Evolutionary conservation across 495 filamentous ascomycete genomes (phyloP), one percentile per base, ranked within the genome.

Genomic region (Penicillium mononematosum): DNA sequence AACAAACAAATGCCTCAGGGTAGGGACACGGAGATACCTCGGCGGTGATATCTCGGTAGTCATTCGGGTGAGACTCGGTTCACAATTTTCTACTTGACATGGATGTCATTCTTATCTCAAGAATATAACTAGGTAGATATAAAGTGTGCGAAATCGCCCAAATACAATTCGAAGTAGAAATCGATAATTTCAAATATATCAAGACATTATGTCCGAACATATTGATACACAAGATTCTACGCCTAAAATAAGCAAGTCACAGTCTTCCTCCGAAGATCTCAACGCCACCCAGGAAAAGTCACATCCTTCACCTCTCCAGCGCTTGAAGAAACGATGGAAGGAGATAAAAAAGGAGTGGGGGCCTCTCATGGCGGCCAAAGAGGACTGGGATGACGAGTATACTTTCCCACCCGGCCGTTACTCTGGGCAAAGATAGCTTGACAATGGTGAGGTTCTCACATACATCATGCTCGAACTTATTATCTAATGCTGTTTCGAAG

Each of bases 351-450:
- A 53, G 50, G 36, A 53, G 11, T 53, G 50, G 50, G 50, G 50
- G 4, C 50, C 50, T 29, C 55, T 57, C 8, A 43, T 57, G 55
- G 55, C 55, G 4, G 55, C 55, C 27, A 57, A 57, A 41, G 46
- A 49, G 9, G 12, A 38, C 25, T 29, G 44, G 7, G 19, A 57
- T 17, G 55, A 57, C 27, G 55, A 57, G 19, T 57, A 57, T 41
- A 57, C 45, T 8, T 57, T 57, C 25, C 24, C 46, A 29, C 29
- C 55, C 2, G 55, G 55, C 17, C 45, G 55, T 10, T 57, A 57
- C 38, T 25, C 46, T 32, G 55, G 55, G 1, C 55, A 57, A 39
- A 46, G 46, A 31, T 43, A 50, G 20, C 9, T n/a, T n/a, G 27
- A 31, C 41, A 31, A 53, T 22, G 38, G 50, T 53, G 17, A 53